These are phyloP conservation scores for Suhomyces maxii DNA, from an alignment of 1,139 yeast species.

Conservation along the genomic window DNA sequence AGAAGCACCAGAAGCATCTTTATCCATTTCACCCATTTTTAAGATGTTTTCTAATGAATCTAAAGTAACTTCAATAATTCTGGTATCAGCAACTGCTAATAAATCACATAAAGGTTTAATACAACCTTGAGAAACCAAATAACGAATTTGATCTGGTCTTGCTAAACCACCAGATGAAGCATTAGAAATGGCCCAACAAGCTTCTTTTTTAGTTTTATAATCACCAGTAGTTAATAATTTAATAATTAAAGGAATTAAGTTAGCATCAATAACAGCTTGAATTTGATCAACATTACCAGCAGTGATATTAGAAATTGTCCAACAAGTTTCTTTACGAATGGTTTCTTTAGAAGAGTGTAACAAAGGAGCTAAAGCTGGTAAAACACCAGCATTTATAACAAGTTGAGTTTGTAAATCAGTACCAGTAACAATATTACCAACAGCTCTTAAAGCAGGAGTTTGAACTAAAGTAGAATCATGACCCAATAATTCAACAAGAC, in stretches of 20 bases:
- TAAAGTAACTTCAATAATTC: slow-evolving; percentile 89
- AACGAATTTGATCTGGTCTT: slow-evolving; percentile 90
- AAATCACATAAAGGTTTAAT: slow-evolving; percentile 96
- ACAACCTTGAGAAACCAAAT: slow-evolving; percentile 92
- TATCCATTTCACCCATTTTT: slow-evolving; percentile 91
- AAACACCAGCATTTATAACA: slow-evolving; percentile 89
- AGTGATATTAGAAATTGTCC: slow-evolving; percentile 97
- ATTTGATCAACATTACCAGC: slow-evolving; percentile 96
- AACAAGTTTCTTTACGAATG: slow-evolving; percentile 95
- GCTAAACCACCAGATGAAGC: slow-evolving; percentile 95
- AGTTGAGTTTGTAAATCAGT: slow-evolving; percentile 93
- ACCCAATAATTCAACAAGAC: slow-evolving; percentile 84
- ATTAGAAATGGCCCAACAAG: slow-evolving; percentile 98
- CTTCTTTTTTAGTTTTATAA: slow-evolving; percentile 95
- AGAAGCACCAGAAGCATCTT: slow-evolving; percentile 66
- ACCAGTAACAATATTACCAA: slow-evolving; percentile 97
- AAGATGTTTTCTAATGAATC: slow-evolving; percentile 94
- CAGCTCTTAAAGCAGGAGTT: slow-evolving; percentile 96
- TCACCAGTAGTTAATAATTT: slow-evolving; percentile 81
- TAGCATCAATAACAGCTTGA: slow-evolving; percentile 94
- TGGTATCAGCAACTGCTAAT: slow-evolving; percentile 82
- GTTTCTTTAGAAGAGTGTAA: slow-evolving; percentile 86
- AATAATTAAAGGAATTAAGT: slow-evolving; percentile 89
- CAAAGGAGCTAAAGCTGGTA: slow-evolving; percentile 79
- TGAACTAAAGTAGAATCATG: slow-evolving; percentile 86